These are phyloP conservation scores for Phytopythium kandeliae DNA, from an alignment of 352 stramenopile species.

Conservation along the genomic window DNA sequence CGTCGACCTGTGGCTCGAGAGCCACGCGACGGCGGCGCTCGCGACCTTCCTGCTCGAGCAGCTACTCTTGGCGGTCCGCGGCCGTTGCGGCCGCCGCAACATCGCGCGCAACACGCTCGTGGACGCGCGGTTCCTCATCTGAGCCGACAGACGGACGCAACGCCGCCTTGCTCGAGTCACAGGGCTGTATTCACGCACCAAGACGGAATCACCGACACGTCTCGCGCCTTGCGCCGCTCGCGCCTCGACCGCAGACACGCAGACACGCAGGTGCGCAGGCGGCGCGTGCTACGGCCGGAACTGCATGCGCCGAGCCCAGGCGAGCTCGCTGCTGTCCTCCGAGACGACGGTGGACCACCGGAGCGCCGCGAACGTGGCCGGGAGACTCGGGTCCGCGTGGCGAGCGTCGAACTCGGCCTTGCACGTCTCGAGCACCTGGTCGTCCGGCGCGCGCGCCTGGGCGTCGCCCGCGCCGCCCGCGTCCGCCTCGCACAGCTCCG, in stretches of 20 bases:
- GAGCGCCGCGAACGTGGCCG: constrained; percentile 57
- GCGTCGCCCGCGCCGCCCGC: constrained; percentile 22
- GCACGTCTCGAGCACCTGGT: constrained; percentile 32
- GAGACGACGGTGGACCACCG: constrained; percentile 77
- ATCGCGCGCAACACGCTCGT: constrained; percentile 54
- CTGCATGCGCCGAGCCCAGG: constrained; percentile 70
- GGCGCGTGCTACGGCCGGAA: constrained; percentile 58
- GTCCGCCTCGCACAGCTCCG: constrained; percentile 49
- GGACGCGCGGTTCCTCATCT: constrained; percentile 67
- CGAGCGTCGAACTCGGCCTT: constrained; percentile 38
- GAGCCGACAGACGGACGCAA: constrained; percentile 8
- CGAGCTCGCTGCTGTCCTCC: constrained; percentile 80
- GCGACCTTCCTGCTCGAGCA: constrained; percentile 54
- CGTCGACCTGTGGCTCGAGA: constrained; percentile 62
- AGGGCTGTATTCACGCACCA: neutral
- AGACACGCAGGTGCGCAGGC: no score
- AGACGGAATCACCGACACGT: neutral
- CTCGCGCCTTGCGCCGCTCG: no score
- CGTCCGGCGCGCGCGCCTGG: constrained; percentile 5
- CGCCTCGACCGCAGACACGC: no score
- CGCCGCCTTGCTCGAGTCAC: neutral
- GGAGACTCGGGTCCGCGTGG: constrained; percentile 18
- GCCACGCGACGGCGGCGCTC: constrained; percentile 55
- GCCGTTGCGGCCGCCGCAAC: constrained; percentile 35
- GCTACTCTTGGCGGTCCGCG: constrained; percentile 27